These are phyloP conservation scores for Dactylorhiza incarnata DNA, from an alignment of 106 monocot species.

Conservation along the genomic window DNA sequence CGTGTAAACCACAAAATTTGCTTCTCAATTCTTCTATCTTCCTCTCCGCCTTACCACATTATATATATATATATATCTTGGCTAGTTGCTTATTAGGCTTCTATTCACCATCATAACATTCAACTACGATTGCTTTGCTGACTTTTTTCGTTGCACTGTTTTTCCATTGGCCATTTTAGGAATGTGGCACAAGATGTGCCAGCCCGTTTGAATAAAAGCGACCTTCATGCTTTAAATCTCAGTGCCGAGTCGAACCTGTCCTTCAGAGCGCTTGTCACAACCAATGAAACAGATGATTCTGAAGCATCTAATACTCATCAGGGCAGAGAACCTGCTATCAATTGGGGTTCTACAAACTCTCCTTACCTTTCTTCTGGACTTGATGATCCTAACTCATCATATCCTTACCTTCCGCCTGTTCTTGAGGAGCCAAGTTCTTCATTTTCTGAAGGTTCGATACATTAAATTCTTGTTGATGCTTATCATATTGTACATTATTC, in stretches of 20 bases:
- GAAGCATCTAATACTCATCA: conserved; percentile 27
- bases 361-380: conserved; percentile 37
- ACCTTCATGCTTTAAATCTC: conserved; percentile 32
- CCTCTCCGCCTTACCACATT: too few relatives aligned
- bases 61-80: not conserved
- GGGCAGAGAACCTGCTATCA: conserved; percentile 30
- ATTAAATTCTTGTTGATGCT: not conserved
- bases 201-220: conserved; percentile 32
- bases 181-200: conserved; percentile 28
- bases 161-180: conserved; percentile 25
- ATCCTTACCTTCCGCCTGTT: conserved; percentile 81
- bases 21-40: too few relatives aligned
- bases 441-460: conserved; percentile 83
- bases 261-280: conserved; percentile 40
- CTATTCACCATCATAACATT: not conserved
- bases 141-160: not conserved
- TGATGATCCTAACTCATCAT: conserved; percentile 56
- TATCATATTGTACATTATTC: not conserved
- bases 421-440: conserved; percentile 93
- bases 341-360: conserved; percentile 41
- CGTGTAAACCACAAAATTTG: too few relatives aligned
- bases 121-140: not conserved
- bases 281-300: conserved; percentile 30
- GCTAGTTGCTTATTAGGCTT: not conserved
- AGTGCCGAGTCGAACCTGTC: conserved; percentile 36